A percentile compares a stretch with the other conserved stretches of the same genome.
phyloP scores from a whole-genome alignment of 2,329 filamentous ascomycete genomes.

The Hypoxylon sp. region DNA sequence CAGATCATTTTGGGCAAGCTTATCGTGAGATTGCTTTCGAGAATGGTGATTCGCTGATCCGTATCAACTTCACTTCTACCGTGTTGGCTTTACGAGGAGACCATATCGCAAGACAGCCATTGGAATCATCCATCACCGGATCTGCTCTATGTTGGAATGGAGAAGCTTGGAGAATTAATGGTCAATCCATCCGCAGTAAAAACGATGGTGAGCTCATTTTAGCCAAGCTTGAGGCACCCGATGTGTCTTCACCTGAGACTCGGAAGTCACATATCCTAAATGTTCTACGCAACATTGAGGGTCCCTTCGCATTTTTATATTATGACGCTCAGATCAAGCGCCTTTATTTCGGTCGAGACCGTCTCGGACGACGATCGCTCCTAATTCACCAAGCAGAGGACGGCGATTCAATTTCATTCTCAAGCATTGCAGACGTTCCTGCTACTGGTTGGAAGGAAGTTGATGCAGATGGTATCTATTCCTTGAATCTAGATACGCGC shows the following conservation, averaged over 20 bases:
- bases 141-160: constrained; percentile 96
- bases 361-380: constrained; percentile 87
- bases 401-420: constrained; percentile 69
- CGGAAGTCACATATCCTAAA: constrained; percentile 60
- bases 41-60: constrained; percentile 47
- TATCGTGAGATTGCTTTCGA: constrained; percentile 49
- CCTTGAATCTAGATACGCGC: constrained; percentile 66
- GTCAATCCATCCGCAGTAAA: constrained; percentile 71
- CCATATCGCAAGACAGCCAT: constrained; percentile 79
- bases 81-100: constrained; percentile 91
- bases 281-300: constrained; percentile 74
- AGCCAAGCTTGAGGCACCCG: constrained; percentile 56
- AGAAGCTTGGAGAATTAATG: constrained; percentile 86
- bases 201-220: constrained; percentile 83
- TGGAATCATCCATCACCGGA: constrained; percentile 68
- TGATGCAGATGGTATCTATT: constrained; percentile 85
- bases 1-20: constrained; percentile 68
- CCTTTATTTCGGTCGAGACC: constrained; percentile 88
- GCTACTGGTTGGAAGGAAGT: constrained; percentile 80
- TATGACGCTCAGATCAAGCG: constrained; percentile 74
- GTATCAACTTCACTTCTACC: constrained; percentile 78
- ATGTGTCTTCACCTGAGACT: constrained; percentile 47
- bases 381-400: constrained; percentile 68
- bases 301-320: constrained; percentile 92
- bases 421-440: constrained; percentile 75